Base-by-base conservation (phyloP, 768 basidiomycete species). In the Terana coerulea region DNA sequence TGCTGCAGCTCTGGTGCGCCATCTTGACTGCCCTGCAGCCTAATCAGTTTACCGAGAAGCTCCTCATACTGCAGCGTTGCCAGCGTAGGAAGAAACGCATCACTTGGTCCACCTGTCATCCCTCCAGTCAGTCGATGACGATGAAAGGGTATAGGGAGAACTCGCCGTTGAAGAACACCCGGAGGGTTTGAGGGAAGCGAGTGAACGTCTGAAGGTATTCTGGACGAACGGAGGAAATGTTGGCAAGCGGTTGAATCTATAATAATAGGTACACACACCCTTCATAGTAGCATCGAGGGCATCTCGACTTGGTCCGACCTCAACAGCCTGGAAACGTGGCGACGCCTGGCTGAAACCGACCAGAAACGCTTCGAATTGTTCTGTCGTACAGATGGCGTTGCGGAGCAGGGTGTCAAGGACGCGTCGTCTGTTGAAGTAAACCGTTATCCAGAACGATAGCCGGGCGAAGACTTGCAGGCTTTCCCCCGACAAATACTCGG, bases 361-460 rank as follows among this genome's bases (percentile, higher is more conserved):
- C 33, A 69, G 52, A 56, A 91, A 91, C n/a, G 74, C 76, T 43
- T 86, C 80, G 56, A 88, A 76, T 55, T 88, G 84, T 43, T 84
- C 83, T 19, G 71, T 70, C 40, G 76, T 77, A 62, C 86, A 88
- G 47, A 83, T 65, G 46, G 76, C 74, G 58, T 77, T 74, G 28
- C 68, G 69, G 50, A 77, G 66, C 31, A 87, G 74, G 44, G 69
- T 67, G 45, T 79, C 77, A 10, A 75, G 63, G 39, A 86, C 68
- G 28, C 77, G 77, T 47, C 68, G 61, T 67, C 78, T 84, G 73
- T 86, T 87, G 68, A 80, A 77, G 70, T 81, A 89, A 55, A 90
- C 64, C 37, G 80, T 80, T 44, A 87, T 78, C 86, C 85, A 89
- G 65, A 88, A 87, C 24, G 86, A 86, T 34, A 87, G 73, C 8